Percentiles rank a stretch among this genome's conserved stretches.
Evolutionary conservation across 352 stramenopile genomes (phyloP).

Genomic region (Phytophthora pisi): DNA sequence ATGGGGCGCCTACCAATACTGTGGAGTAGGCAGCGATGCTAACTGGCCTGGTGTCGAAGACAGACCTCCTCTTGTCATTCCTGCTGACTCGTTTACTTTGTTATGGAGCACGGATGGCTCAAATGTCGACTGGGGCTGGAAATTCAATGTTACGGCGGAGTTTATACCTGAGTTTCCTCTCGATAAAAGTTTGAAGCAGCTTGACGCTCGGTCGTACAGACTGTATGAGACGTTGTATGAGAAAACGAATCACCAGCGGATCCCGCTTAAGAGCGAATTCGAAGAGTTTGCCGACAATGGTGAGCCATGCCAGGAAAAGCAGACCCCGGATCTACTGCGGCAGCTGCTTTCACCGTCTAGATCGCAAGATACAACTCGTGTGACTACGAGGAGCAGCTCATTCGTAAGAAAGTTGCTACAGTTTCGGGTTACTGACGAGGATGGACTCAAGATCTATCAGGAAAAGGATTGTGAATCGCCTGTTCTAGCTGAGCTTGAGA

Average conservation of each 20-base stretch:
- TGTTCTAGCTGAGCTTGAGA: conserved; percentile 21
- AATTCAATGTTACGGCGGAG: conserved; percentile 74
- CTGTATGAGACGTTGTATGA: conserved; percentile 79
- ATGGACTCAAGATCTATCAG: conserved; percentile 33
- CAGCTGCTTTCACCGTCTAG: conserved; percentile 33
- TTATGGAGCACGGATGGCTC: conserved; percentile 85
- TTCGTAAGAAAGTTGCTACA: conserved; percentile 12
- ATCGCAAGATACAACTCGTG: not conserved
- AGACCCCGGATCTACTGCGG: conserved; percentile 30
- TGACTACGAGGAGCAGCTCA: conserved; percentile 2
- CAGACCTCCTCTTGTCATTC: conserved; percentile 72
- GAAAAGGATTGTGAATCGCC: conserved; percentile 20
- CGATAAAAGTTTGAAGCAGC: conserved; percentile 55
- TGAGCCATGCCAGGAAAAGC: conserved; percentile 2
- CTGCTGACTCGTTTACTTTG: conserved; percentile 77
- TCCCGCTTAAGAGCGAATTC: conserved; percentile 53
- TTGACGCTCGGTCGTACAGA: conserved; percentile 64
- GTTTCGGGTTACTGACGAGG: conserved; percentile 41
- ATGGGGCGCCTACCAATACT: conserved; percentile 74
- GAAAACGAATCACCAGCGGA: conserved; percentile 48
- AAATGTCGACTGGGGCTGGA: conserved; percentile 91
- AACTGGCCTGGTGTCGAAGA: conserved; percentile 85
- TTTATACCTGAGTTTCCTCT: conserved; percentile 56
- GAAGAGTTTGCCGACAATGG: conserved; percentile 38
- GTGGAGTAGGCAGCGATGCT: conserved; percentile 57